phyloP scores from a whole-genome alignment of 768 basidiomycete species.

The Pisolithus orientalis region DNA sequence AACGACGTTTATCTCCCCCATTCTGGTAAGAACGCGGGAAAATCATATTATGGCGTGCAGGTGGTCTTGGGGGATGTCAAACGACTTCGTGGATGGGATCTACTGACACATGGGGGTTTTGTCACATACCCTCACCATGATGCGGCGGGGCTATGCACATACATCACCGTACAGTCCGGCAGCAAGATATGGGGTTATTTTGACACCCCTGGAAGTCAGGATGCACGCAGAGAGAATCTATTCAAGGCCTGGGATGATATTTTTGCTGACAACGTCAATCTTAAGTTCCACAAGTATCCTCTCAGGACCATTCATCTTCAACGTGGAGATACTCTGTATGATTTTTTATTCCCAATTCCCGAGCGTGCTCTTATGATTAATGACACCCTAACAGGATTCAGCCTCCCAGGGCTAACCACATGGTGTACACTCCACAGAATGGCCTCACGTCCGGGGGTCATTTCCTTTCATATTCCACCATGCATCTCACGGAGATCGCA shows the following conservation, averaged over 20 bases:
- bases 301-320: too few species aligned
- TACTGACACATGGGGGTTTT: background rate
- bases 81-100: background rate
- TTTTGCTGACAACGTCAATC: background rate
- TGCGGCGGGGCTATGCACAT: background rate
- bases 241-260: background rate
- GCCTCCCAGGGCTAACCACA: background rate
- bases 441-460: too few species aligned
- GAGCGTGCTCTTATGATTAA: too few species aligned
- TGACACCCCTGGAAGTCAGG: background rate
- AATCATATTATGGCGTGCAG: background rate
- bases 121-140: background rate
- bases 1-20: too few species aligned
- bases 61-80: background rate
- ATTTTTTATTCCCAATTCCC: too few species aligned
- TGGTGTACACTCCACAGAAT: background rate
- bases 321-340: too few species aligned
- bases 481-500: too few species aligned
- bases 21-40: too few species aligned
- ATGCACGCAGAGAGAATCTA: background rate
- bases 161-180: too few species aligned
- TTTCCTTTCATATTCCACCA: too few species aligned
- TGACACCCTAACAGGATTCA: too few species aligned
- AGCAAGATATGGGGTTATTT: too few species aligned
- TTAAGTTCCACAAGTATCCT: background rate